Base-by-base conservation (phyloP, 176 grass and related monocot species). In the Phyllostachys edulis region DNA sequence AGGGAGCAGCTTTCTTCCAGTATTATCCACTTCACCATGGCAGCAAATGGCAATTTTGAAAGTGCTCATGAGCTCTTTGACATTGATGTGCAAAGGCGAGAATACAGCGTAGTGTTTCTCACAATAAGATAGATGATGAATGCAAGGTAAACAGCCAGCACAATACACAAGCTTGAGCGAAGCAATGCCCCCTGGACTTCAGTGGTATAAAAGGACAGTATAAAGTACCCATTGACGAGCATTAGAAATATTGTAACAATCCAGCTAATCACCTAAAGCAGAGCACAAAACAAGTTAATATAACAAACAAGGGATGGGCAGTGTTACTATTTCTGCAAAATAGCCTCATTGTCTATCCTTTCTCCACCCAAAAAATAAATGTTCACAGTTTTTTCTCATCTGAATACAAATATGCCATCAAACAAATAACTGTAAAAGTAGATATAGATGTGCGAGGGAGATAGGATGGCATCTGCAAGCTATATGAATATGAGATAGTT, bases 221-320 rank as follows among this genome's bases (percentile, higher is more conserved):
- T 87, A 75, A 98, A 92, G 76, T 95, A 98, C 23, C 92, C 95
- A 57, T 98, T 98, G 88, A 98, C 95, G 75, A 92, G 85, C 78
- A 98, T 98, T 63, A 98, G 83, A 85, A 98, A 93, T 9, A 77
- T 71, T 6, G 90, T 92, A n/a, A 98, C 87, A 72, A 93, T 86
- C 95, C 95, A 98, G 64, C 89, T 93, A 49, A 98, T 65, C 60
- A 90, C 95, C 95, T 98, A 67, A 42, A 64, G 17, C 77, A 88
- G 66, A 90, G 49, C 6, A 71, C 3, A 82, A 83, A 82, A 20
- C 2, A 40, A 47, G 5, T 78, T 63, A 70, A 47, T 66, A 57
- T 52, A 37, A 4, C 3, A 78, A 77, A 69, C 7, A 14, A 79
- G 47, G 39, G 67, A 40, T 17, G 10, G 9, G 0, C 46, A 59